Percentiles rank a stretch among this genome's conserved stretches.
Evolutionary conservation across 1,284 basidiomycete genomes (phyloP).

Genomic region (Grifola frondosa): DNA sequence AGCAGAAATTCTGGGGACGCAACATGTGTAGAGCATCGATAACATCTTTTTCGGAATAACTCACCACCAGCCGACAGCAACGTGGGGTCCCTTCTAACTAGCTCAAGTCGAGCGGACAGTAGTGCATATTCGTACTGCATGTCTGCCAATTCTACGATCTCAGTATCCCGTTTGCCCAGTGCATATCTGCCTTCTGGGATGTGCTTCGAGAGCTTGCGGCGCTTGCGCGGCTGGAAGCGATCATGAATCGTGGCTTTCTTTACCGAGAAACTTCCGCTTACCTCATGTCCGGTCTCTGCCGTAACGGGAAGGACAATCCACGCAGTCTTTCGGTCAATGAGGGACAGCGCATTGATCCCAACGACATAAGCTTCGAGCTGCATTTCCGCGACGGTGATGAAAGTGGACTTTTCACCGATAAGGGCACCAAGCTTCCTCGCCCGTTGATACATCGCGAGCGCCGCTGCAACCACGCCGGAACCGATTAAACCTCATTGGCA

Average conservation of each 20-base stretch:
- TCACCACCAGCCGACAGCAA: constrained; percentile 49
- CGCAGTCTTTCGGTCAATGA: constrained; percentile 79
- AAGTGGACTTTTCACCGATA: constrained; percentile 46
- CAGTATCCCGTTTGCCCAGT: constrained; percentile 60
- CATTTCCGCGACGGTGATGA: constrained; percentile 64
- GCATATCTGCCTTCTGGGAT: constrained; percentile 78
- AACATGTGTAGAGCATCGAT: constrained; percentile 12
- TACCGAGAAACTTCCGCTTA: constrained; percentile 19
- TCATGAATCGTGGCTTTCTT: not conserved
- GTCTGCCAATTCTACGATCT: constrained; percentile 80
- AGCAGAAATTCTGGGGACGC: constrained; percentile 55
- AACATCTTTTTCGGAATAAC: constrained; percentile 8
- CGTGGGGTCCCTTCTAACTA: constrained; percentile 61
- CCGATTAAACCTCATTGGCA: constrained; percentile 7
- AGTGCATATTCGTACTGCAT: constrained; percentile 85
- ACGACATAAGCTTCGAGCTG: constrained; percentile 84
- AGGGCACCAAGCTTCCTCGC: constrained; percentile 76
- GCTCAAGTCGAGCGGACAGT: constrained; percentile 76
- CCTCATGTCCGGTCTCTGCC: constrained; percentile 43
- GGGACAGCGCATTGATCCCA: constrained; percentile 86
- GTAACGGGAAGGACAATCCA: constrained; percentile 75
- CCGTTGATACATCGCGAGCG: constrained; percentile 92
- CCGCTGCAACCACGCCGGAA: constrained; percentile 53
- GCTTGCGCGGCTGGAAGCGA: constrained; percentile 54
- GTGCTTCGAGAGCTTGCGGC: constrained; percentile 68